Percentiles rank a stretch among this genome's conserved stretches.
Conservation (phyloP, 2,329 filamentous ascomycete genomes). For the Penicillium brasilianum region DNA sequence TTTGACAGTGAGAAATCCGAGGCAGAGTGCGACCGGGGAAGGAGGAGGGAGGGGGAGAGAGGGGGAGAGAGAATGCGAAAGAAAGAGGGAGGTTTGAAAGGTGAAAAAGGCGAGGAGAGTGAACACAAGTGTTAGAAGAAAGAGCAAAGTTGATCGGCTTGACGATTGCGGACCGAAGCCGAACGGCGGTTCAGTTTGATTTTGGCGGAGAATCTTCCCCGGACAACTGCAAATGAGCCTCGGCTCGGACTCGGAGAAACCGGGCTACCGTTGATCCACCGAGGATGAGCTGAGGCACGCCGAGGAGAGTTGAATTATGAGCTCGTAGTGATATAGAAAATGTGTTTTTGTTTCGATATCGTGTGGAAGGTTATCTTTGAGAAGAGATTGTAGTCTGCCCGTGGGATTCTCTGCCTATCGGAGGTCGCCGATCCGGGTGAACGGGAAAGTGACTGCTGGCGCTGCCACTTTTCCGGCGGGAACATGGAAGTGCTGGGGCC, state of each 20-base stretch:
- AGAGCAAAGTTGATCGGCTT: conserved; percentile 19
- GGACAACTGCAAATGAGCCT: conserved; percentile 25
- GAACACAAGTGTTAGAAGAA: conserved; percentile 10
- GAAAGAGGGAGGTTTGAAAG: conserved; percentile 14
- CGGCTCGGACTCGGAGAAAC: conserved; percentile 33
- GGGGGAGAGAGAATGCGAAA: conserved; percentile 6
- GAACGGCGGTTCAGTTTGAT: conserved; percentile 16
- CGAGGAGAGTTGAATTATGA: neutral
- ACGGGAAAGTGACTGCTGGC: conserved; percentile 24
- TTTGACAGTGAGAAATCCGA: too few relatives aligned
- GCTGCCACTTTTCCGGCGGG: conserved; percentile 28
- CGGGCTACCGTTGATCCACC: conserved; percentile 7
- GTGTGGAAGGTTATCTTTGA: too few relatives aligned
- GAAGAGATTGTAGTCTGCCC: neutral
- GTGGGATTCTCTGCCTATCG: conserved; percentile 4
- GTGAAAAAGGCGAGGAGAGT: conserved; percentile 9
- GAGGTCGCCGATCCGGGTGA: conserved; percentile 29
- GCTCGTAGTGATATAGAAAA: neutral
- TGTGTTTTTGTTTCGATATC: neutral
- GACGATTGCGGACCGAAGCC: conserved; percentile 27
- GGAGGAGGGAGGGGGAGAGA: conserved; percentile 3
- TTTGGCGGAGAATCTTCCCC: conserved; percentile 18
- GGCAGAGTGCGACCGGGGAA: neutral
- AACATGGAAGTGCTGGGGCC: conserved; percentile 20
- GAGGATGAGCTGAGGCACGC: neutral